Base-by-base conservation (phyloP, 805 yeast genomes). In the Zygosaccharomyces kombuchaensis region DNA sequence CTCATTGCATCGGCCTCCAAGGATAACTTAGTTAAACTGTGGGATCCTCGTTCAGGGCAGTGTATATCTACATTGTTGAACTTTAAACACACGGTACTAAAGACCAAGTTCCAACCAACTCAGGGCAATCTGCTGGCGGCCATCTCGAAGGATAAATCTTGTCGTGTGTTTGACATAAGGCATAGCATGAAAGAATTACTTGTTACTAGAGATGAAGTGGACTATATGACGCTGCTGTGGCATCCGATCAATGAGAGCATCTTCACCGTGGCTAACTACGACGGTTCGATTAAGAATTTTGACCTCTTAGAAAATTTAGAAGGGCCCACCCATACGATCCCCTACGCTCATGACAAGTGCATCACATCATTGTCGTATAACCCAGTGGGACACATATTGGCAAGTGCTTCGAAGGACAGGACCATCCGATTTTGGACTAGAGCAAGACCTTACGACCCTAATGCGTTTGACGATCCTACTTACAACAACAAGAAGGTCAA, bases 371-470 rank as follows among this genome's bases (percentile, higher is more conserved):
- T 93, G 45, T 91, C 90, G 49, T 93, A 89, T 62, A 97, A 90
- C 66, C 98, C 98, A 2, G 71, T 86, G 56, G 99, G 99, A 3
- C 97, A 93, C 66, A 70, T 91, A 41, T 70, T 93, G 29, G 82
- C 95, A 45, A 81, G 96, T 6, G 98, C 96, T 0, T 91, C 97
- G 14, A 88, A 93, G 46, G 99, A 93, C 65, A 79, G 93, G 60
- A 81, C 95, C 4, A 87, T 95, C 19, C 70, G 97, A 45, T 87
- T 95, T 67, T 93, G 99, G 99, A 81, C 90, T 25, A 74, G 99
- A 42, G 84, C 95, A 1, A 75, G 95, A 60, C 96, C 97, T 1
- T 84, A 82, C 55, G 99, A 93, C 68, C 84, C 87, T 0, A 78
- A 77, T 59, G 85, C 87, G 2, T 88, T 80, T 69, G 79, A 81